Conservation (phyloP, 441 rosid genomes). For the Adansonia rubrostipa region DNA sequence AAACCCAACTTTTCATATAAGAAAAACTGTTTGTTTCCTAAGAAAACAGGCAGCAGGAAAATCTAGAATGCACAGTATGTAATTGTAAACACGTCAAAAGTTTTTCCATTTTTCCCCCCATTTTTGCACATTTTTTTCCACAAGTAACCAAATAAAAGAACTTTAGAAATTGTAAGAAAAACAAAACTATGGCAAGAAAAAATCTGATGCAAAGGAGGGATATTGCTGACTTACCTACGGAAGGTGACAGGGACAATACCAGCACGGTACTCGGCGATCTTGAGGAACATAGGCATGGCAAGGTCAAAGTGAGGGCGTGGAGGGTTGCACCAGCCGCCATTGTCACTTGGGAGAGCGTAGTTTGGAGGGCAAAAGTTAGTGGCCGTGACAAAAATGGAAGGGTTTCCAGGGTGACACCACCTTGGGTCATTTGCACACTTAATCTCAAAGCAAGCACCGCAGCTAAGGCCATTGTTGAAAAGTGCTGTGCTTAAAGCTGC, state of each 20-base stretch:
- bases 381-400: slow-evolving; percentile 59
- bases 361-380: slow-evolving; percentile 78
- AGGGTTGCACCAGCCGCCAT: slow-evolving; percentile 85
- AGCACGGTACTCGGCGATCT: slow-evolving; percentile 64
- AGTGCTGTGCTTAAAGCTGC: slow-evolving; percentile 73
- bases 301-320: slow-evolving; percentile 77
- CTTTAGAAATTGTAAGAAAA: too few relatives aligned
- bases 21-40: slow-evolving; percentile 35
- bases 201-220: background rate
- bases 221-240: slow-evolving; percentile 48
- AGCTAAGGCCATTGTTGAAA: slow-evolving; percentile 70
- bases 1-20: background rate
- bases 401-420: slow-evolving; percentile 67
- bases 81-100: background rate
- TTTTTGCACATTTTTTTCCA: too few relatives aligned
- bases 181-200: too few relatives aligned
- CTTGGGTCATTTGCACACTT: slow-evolving; percentile 58
- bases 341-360: slow-evolving; percentile 56
- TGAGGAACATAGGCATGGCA: slow-evolving; percentile 75
- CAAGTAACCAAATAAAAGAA: too few relatives aligned
- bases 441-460: slow-evolving; percentile 74
- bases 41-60: slow-evolving; percentile 11
- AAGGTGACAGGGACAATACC: slow-evolving; percentile 71
- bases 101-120: background rate
- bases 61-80: background rate